phyloP scores from a whole-genome alignment of 2,329 filamentous ascomycete species.

The Diplocarpon mali region DNA sequence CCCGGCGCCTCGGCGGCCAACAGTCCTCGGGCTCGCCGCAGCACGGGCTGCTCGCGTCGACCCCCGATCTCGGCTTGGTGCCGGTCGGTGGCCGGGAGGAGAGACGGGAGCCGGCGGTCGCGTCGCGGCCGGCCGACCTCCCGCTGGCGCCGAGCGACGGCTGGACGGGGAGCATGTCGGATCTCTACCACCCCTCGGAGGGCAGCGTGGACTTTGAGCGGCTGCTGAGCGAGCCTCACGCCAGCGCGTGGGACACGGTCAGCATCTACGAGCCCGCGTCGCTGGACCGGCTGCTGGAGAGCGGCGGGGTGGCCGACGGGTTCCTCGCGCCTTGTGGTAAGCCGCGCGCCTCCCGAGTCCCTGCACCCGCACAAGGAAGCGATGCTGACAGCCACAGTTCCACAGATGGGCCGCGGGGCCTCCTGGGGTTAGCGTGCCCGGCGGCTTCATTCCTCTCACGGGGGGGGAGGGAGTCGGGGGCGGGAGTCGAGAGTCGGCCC shows the following conservation, averaged over 20 bases:
- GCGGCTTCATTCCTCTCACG: too few relatives aligned
- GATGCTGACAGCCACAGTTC: too few relatives aligned
- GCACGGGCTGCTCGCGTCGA: constrained; percentile 13
- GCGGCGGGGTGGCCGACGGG: neutral
- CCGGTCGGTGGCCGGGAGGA: neutral
- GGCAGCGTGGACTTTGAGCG: constrained; percentile 7
- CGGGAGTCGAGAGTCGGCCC: too few relatives aligned
- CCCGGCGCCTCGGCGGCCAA: neutral
- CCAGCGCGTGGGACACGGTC: constrained; percentile 3
- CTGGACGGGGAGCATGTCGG: constrained; percentile 15
- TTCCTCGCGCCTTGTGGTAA: constrained; percentile 2
- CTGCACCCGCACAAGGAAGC: neutral
- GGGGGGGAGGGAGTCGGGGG: too few relatives aligned
- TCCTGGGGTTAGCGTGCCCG: too few relatives aligned
- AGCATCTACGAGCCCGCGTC: neutral
- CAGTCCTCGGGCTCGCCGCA: constrained; percentile 1
- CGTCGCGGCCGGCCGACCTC: neutral
- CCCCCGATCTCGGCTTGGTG: neutral
- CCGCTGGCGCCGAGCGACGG: neutral
- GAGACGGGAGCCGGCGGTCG: neutral
- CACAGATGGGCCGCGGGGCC: too few relatives aligned
- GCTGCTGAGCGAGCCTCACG: constrained; percentile 1
- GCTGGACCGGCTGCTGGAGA: neutral
- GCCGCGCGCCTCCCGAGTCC: neutral
- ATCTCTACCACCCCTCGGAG: constrained; percentile 11